Conservation (phyloP, 2,329 filamentous ascomycete genomes). For the Leptoxyphium fumago region DNA sequence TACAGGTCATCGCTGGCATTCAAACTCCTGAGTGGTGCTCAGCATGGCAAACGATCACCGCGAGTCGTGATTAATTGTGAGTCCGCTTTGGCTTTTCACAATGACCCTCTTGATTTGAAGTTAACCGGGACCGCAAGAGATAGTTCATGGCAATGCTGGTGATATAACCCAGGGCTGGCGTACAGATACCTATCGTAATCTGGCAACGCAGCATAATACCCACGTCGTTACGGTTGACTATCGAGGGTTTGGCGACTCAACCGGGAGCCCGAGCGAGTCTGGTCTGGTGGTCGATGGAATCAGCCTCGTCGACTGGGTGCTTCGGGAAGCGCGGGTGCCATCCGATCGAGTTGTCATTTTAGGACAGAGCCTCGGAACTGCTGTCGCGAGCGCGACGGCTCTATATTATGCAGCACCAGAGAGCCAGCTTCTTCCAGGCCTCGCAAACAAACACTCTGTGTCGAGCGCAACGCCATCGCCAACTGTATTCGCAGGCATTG, state of each 20-base stretch:
- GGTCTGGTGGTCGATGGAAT: conserved; percentile 70
- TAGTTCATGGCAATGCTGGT: conserved; percentile 57
- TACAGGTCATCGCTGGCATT: conserved; percentile 35
- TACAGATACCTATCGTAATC: conserved; percentile 60
- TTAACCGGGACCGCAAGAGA: conserved; percentile 8
- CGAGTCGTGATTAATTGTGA: conserved; percentile 41
- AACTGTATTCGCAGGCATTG: conserved; percentile 59
- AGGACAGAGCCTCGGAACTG: conserved; percentile 81
- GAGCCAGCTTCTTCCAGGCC: conserved; percentile 5
- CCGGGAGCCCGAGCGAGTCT: conserved; percentile 62
- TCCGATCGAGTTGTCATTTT: conserved; percentile 62
- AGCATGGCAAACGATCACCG: conserved; percentile 22
- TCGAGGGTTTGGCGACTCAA: conserved; percentile 71
- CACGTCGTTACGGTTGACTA: conserved; percentile 87
- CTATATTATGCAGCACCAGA: conserved; percentile 44
- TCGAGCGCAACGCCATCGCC: conserved; percentile 1
- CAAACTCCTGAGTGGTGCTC: conserved; percentile 36
- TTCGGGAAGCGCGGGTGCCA: conserved; percentile 48
- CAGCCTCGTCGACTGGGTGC: conserved; percentile 57
- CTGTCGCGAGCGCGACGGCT: conserved; percentile 59
- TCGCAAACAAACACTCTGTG: not conserved
- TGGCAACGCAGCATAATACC: conserved; percentile 57
- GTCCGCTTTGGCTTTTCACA: not conserved
- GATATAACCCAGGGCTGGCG: conserved; percentile 68
- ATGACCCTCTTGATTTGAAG: conserved; percentile 4